Evolutionary conservation across 2,329 filamentous ascomycete genomes (phyloP).

Genomic region (Chaetomiaceae sp.): DNA sequence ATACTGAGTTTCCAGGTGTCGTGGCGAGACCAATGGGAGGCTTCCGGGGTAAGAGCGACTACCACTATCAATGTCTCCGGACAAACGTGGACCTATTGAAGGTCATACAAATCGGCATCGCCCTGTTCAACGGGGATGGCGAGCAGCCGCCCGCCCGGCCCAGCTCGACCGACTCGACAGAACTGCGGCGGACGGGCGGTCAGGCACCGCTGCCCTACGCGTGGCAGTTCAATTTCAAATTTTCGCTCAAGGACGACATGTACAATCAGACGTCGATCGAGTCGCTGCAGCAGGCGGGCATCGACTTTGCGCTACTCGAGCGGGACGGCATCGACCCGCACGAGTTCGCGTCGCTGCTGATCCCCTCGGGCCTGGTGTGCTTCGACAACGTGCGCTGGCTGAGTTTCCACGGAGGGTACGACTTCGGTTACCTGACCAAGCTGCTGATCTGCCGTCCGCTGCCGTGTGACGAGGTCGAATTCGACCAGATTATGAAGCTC

Average conservation of each 20-base stretch:
- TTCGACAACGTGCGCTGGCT: slow-evolving; percentile 90
- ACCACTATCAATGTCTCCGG: slow-evolving; percentile 95
- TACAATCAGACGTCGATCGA: slow-evolving; percentile 94
- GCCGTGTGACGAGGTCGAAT: slow-evolving; percentile 83
- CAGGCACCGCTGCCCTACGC: slow-evolving; percentile 67
- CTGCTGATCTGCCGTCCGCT: slow-evolving; percentile 77
- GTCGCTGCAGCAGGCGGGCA: slow-evolving; percentile 83
- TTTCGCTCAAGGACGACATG: slow-evolving; percentile 93
- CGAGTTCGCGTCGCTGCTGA: slow-evolving; percentile 82
- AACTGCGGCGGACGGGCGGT: slow-evolving; percentile 35
- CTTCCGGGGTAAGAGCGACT: slow-evolving; percentile 92
- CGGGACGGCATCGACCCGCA: slow-evolving; percentile 85
- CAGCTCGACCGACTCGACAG: slow-evolving; percentile 37
- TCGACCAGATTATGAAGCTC: slow-evolving; percentile 79
- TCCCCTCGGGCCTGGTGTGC: slow-evolving; percentile 85
- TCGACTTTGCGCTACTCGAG: slow-evolving; percentile 79
- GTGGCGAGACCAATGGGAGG: slow-evolving; percentile 91
- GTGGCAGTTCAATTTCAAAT: slow-evolving; percentile 99
- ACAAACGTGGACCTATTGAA: slow-evolving; percentile 97
- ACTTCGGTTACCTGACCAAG: slow-evolving; percentile 96
- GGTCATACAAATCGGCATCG: slow-evolving; percentile 94
- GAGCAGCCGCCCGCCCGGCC: slow-evolving; percentile 73
- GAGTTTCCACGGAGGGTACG: slow-evolving; percentile 95
- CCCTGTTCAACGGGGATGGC: slow-evolving; percentile 84
- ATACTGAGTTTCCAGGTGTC: slow-evolving; percentile 97